A percentile compares a stretch with the other conserved stretches of the same genome.
Conservation (phyloP, 139 green algal species). For the Micractinium sp. region DNA sequence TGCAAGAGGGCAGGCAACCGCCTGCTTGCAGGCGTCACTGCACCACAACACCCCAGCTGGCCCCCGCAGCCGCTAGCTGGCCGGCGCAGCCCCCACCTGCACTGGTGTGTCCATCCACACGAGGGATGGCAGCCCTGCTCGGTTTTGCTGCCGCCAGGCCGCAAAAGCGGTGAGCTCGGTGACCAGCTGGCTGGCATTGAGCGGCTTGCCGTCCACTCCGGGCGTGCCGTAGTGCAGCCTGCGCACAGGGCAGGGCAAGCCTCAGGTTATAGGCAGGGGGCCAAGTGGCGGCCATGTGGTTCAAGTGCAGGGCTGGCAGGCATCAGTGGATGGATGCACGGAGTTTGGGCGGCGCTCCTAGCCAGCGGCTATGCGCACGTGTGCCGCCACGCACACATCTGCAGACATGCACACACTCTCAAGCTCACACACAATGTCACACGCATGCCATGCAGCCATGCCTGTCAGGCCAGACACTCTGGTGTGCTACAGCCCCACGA, state of each 20-base stretch:
- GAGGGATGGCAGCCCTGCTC: conserved; percentile 6
- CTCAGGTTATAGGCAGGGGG: not conserved
- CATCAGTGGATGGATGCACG: not conserved
- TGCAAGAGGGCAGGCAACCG: not conserved
- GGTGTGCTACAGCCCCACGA: not conserved
- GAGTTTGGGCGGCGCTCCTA: too few species aligned
- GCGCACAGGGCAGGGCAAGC: not conserved
- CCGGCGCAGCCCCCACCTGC: not conserved
- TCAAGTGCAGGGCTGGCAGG: not conserved
- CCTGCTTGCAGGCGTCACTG: not conserved
- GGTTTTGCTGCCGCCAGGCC: not conserved
- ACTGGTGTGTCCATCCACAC: conserved; percentile 40
- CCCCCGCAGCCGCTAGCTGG: not conserved
- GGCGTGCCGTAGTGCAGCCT: conserved; percentile 27
- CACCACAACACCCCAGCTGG: too few species aligned
- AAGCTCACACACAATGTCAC: too few species aligned
- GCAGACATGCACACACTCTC: too few species aligned
- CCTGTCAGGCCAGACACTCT: not conserved
- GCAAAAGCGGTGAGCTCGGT: not conserved
- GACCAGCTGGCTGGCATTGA: not conserved
- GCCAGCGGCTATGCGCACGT: too few species aligned
- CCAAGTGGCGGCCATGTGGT: not conserved
- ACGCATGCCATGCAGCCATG: too few species aligned
- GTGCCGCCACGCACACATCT: too few species aligned
- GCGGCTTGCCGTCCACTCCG: not conserved